These are phyloP conservation scores for Kuraishia piskuri DNA, from an alignment of 805 yeast genomes.

Conservation along the genomic window DNA sequence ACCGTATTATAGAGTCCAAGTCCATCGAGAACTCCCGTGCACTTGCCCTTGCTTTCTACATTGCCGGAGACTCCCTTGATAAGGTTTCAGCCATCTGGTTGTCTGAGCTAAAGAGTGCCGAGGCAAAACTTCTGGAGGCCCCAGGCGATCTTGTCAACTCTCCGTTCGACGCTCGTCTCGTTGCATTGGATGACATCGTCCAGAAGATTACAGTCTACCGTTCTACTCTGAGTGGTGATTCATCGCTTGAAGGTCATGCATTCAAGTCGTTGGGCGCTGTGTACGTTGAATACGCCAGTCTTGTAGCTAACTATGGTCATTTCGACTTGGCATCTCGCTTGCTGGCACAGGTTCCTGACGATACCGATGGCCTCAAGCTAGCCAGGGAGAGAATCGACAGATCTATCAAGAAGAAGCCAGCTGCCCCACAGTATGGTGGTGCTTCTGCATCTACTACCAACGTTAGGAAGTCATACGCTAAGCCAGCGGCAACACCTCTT, in stretches of 20 bases:
- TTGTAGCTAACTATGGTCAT: constrained; percentile 75
- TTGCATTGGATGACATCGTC: constrained; percentile 71
- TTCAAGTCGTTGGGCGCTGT: constrained; percentile 46
- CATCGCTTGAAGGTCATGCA: constrained; percentile 31
- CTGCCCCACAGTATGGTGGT: background rate
- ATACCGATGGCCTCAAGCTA: constrained; percentile 55
- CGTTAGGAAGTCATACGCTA: background rate
- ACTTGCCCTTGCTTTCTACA: constrained; percentile 68
- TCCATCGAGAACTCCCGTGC: constrained; percentile 39
- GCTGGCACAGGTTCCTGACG: constrained; percentile 63
- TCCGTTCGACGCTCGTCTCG: constrained; percentile 76
- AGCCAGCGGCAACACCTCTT: constrained; percentile 3
- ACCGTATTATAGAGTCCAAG: constrained; percentile 48
- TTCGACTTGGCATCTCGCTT: constrained; percentile 72
- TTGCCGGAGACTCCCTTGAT: constrained; percentile 75
- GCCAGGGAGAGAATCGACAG: constrained; percentile 75
- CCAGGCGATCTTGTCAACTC: constrained; percentile 41
- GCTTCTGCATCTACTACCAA: constrained; percentile 2
- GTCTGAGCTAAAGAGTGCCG: constrained; percentile 46
- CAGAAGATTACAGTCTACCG: constrained; percentile 77
- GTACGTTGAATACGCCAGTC: constrained; percentile 73
- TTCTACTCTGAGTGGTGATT: constrained; percentile 30
- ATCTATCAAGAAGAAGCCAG: constrained; percentile 38
- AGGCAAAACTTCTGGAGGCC: constrained; percentile 32
- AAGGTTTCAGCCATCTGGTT: constrained; percentile 81